Base-by-base conservation (phyloP, 1,284 basidiomycete genomes). In the Ceratobasidium theobromae region DNA sequence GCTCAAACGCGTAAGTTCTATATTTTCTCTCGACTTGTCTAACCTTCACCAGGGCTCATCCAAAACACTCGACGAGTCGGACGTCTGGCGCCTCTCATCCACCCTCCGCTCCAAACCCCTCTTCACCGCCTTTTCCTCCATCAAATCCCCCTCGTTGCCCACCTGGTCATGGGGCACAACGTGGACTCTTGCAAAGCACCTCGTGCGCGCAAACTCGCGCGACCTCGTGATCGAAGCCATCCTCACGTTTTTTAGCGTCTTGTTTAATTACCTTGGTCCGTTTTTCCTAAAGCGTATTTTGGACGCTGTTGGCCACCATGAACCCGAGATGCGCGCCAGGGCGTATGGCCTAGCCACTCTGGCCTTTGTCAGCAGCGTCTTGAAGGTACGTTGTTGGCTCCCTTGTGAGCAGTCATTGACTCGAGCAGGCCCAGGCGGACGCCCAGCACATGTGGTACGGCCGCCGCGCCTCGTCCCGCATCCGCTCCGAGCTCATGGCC, bases 401-500 rank as follows among this genome's bases (percentile, higher is more conserved):
- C 49, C 5, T 35, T 40, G 33, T 38, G 33, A 70, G 45, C 12
- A 25, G 4, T 8, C 43, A 9, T 18, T 33, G 27, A 16, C 6
- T 14, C 18, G 41, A 25, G 9, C 53, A 76, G 80, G 83, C 85
- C 0, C 79, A 90, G 73, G 79, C 83, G 0, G 91, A 95, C 70
- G 77, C 91, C 1, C 84, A 89, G 62, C 91, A 93, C 73, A 78
- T 94, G 1, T 93, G 89, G 87, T 85, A 84, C 70, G 84, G 86
- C 11, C 82, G 91, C 23, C 82, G 91, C n/a, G 88, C 86, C 0
- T 76, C 80, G 8, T 86, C 88, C 11, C 80, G 90, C 21, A 83
- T 89, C 23, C 84, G 88, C 16, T 81, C 84, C 3, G 86, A 89
- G 75, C 80, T 95, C 14, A 93, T 89, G 81, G 83, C 89, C 0